Evolutionary conservation across 2,329 filamentous ascomycete genomes (phyloP).

Genomic region (Talaromyces pinophilus): DNA sequence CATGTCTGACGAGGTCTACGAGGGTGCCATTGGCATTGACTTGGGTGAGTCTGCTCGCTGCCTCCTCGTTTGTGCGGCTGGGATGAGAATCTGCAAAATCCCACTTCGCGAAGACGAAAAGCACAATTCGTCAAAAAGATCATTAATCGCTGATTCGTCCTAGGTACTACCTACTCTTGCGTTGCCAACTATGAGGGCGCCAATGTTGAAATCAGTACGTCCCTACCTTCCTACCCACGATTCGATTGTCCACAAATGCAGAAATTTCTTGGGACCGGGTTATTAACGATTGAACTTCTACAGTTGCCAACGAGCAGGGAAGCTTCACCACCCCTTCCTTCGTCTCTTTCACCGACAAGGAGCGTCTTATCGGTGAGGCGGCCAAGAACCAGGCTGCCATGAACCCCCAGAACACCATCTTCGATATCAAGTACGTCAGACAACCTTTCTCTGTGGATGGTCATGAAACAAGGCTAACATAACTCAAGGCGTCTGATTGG

Average conservation of each 20-base stretch:
- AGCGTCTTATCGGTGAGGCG: constrained; percentile 98
- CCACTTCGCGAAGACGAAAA: background rate
- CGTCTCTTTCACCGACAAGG: constrained; percentile 97
- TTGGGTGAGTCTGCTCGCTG: constrained; percentile 67
- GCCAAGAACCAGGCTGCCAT: constrained; percentile 99
- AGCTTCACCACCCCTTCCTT: constrained; percentile 98
- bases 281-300: constrained; percentile 22
- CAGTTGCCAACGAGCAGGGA: constrained; percentile 98
- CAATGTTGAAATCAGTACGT: constrained; percentile 97
- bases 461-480: background rate
- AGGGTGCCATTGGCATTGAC: constrained; percentile 99
- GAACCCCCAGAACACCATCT: constrained; percentile 98
- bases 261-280: constrained; percentile 17
- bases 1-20: constrained; percentile 98
- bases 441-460: background rate
- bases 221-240: constrained; percentile 30
- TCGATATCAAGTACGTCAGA: constrained; percentile 91
- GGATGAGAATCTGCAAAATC: constrained; percentile 4
- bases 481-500: constrained; percentile 85
- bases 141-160: constrained; percentile 30
- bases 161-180: constrained; percentile 99
- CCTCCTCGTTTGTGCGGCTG: constrained; percentile 12
- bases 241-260: background rate
- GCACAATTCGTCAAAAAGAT: background rate
- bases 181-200: constrained; percentile 99